Evolutionary conservation across 2,329 filamentous ascomycete genomes (phyloP).

Genomic region (Fusarium sp.): DNA sequence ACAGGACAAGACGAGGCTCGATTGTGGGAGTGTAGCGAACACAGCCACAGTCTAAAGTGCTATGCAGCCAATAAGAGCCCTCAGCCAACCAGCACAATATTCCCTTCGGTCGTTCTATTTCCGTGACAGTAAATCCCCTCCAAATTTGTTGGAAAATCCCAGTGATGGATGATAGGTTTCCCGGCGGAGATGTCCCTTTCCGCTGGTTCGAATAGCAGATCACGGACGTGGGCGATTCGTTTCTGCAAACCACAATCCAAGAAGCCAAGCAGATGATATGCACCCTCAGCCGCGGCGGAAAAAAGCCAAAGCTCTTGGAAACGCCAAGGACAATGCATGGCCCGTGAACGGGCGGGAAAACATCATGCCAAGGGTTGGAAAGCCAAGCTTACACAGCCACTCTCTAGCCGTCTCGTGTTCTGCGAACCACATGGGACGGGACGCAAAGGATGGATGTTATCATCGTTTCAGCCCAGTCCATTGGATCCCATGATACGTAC

Average conservation of each 20-base stretch:
- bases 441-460: constrained; percentile 12
- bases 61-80: constrained; percentile 16
- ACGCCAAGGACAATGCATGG: constrained; percentile 24
- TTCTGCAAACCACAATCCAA: constrained; percentile 21
- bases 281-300: constrained; percentile 15
- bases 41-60: constrained; percentile 36
- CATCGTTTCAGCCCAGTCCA: constrained; percentile 22
- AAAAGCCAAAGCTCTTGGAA: constrained; percentile 24
- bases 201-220: constrained; percentile 23
- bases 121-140: constrained; percentile 25
- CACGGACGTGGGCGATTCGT: background rate
- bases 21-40: constrained; percentile 36
- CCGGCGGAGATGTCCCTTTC: constrained; percentile 15
- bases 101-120: constrained; percentile 24
- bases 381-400: constrained; percentile 39
- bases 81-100: background rate
- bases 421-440: constrained; percentile 27
- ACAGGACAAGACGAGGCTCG: constrained; percentile 29
- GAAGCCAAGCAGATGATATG: background rate
- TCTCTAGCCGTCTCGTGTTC: constrained; percentile 31
- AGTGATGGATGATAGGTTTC: constrained; percentile 10
- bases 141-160: constrained; percentile 3
- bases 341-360: constrained; percentile 5
- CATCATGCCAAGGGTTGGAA: constrained; percentile 11
- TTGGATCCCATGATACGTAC: background rate